Evolutionary conservation across 495 filamentous ascomycete genomes (phyloP).

Genomic region (Copromyces sp.): DNA sequence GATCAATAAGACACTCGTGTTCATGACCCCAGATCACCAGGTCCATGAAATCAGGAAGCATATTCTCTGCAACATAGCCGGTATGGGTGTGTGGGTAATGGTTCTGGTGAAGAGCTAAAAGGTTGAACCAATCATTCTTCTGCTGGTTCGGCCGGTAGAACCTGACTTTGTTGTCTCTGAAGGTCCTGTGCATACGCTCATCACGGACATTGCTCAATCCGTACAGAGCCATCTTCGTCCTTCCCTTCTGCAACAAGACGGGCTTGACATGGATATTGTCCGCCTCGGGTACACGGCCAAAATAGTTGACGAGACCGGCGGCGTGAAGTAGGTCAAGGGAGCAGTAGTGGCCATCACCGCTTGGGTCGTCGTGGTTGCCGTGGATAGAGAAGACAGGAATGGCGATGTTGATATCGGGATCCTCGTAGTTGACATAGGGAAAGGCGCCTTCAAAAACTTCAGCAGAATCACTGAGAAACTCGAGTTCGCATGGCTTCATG

Average conservation of each 20-base stretch:
- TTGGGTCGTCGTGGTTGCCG: constrained; percentile 96
- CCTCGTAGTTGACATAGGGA: constrained; percentile 93
- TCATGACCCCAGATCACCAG: constrained; percentile 96
- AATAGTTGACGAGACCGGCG: constrained; percentile 90
- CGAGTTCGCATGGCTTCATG: constrained; percentile 88
- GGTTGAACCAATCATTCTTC: constrained; percentile 88
- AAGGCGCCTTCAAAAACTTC: constrained; percentile 80
- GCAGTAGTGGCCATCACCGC: constrained; percentile 81
- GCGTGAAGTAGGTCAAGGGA: constrained; percentile 86
- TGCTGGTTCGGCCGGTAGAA: constrained; percentile 82
- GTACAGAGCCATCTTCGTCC: constrained; percentile 89
- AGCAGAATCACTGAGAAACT: constrained; percentile 86
- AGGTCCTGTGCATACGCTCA: constrained; percentile 87
- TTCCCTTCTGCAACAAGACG: constrained; percentile 84
- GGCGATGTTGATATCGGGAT: constrained; percentile 93
- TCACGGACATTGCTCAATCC: constrained; percentile 96
- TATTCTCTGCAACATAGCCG: constrained; percentile 85
- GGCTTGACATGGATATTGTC: constrained; percentile 90
- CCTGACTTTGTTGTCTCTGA: constrained; percentile 83
- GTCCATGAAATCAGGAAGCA: constrained; percentile 86
- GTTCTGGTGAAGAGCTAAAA: constrained; percentile 95
- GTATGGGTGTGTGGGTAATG: constrained; percentile 85
- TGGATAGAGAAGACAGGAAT: constrained; percentile 98
- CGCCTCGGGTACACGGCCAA: constrained; percentile 79
- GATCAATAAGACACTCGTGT: constrained; percentile 90